A percentile compares a stretch with the other conserved stretches of the same genome.
These are phyloP conservation scores for Aegilops umbellulata DNA, from an alignment of 176 grass and related monocot species.

Conservation along the genomic window DNA sequence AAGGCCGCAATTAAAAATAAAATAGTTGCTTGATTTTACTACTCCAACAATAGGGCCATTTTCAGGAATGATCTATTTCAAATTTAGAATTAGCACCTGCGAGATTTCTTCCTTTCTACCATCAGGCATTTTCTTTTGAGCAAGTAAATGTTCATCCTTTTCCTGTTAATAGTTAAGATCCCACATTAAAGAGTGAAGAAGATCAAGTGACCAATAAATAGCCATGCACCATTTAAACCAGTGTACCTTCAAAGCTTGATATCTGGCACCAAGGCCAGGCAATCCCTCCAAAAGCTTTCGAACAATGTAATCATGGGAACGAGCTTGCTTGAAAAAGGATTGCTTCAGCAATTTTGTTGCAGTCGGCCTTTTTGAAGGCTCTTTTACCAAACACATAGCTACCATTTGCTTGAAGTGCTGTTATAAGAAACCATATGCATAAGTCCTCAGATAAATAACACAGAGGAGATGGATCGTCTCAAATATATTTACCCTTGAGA, in stretches of 20 bases:
- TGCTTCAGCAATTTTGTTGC: slow-evolving; percentile 85
- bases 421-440: slow-evolving; percentile 23
- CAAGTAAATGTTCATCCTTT: slow-evolving; percentile 85
- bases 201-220: slow-evolving; percentile 16
- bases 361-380: slow-evolving; percentile 77
- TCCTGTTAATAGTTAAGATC: slow-evolving; percentile 44
- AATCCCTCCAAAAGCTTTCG: slow-evolving; percentile 89
- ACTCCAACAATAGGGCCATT: slow-evolving; percentile 6
- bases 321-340: slow-evolving; percentile 93
- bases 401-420: slow-evolving; percentile 96
- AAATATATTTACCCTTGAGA: slow-evolving; percentile 71
- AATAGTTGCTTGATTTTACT: neutral
- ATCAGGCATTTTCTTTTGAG: slow-evolving; percentile 98
- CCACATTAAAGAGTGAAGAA: slow-evolving; percentile 21
- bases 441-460: slow-evolving; percentile 6
- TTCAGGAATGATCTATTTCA: slow-evolving; percentile 16
- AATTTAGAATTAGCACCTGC: slow-evolving; percentile 59
- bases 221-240: slow-evolving; percentile 20
- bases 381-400: slow-evolving; percentile 92
- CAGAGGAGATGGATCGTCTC: neutral
- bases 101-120: slow-evolving; percentile 91
- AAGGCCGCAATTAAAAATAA: neutral
- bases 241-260: slow-evolving; percentile 88
- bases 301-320: slow-evolving; percentile 72
- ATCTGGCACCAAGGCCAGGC: slow-evolving; percentile 73